Conservation (phyloP, 2,329 filamentous ascomycete genomes). For the Curvularia verruculosa region DNA sequence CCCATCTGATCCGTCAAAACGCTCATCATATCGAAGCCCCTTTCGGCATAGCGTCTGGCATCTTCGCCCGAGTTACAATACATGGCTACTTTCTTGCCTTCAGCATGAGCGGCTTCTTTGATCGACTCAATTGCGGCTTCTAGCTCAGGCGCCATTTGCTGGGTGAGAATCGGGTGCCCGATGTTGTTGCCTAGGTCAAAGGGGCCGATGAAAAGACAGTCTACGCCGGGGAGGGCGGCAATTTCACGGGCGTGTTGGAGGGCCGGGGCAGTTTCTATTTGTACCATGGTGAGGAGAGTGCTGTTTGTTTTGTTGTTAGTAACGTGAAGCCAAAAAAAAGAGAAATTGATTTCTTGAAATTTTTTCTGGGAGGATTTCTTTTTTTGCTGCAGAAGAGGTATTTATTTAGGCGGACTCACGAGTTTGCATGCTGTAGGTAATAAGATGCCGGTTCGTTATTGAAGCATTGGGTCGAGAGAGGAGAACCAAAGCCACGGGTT, state of each 20-base stretch:
- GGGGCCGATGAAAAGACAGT: constrained; percentile 61
- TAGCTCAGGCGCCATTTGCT: constrained; percentile 57
- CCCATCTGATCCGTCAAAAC: constrained; percentile 54
- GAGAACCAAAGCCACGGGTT: constrained; percentile 62
- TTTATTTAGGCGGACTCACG: constrained; percentile 3
- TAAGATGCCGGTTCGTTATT: constrained; percentile 51
- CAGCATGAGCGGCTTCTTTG: constrained; percentile 57
- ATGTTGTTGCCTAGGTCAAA: constrained; percentile 65
- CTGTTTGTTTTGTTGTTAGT: constrained; percentile 25
- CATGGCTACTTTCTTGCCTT: constrained; percentile 62
- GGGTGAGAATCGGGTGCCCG: constrained; percentile 57
- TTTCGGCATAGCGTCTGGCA: constrained; percentile 58
- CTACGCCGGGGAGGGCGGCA: constrained; percentile 59
- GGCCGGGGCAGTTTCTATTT: constrained; percentile 55
- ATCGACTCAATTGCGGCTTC: constrained; percentile 59
- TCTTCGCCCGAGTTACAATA: constrained; percentile 61
- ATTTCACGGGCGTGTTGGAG: constrained; percentile 54
- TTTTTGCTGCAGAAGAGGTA: background rate
- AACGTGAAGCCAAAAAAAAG: background rate
- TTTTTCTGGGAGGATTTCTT: too few species aligned
- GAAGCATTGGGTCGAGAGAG: constrained; percentile 58
- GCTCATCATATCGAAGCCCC: constrained; percentile 62
- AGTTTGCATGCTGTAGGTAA: constrained; percentile 62
- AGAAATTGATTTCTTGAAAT: background rate
- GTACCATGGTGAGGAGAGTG: constrained; percentile 57